These are phyloP conservation scores for Clitopilus hobsonii DNA, from an alignment of 768 basidiomycete genomes.

Conservation along the genomic window DNA sequence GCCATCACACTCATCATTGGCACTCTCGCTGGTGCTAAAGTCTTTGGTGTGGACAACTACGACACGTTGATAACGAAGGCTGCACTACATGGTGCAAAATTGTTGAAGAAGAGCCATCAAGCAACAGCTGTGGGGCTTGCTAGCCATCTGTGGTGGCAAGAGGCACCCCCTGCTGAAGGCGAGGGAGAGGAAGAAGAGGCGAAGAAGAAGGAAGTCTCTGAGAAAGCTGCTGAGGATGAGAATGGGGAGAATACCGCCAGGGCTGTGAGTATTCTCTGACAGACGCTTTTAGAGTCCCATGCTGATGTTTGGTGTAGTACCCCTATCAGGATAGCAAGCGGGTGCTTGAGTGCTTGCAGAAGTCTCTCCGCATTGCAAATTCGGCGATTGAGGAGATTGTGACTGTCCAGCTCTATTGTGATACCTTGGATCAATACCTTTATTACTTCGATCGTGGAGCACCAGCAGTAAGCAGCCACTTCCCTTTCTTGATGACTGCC, in stretches of 20 bases:
- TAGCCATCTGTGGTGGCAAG: conserved; percentile 99
- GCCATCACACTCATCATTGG: conserved; percentile 97
- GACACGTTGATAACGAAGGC: conserved; percentile 98
- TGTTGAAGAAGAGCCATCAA: conserved; percentile 98
- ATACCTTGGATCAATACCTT: conserved; percentile 92
- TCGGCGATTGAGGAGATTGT: conserved; percentile 96
- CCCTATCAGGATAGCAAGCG: conserved; percentile 95
- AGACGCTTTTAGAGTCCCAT: background rate
- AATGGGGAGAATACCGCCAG: conserved; percentile 37
- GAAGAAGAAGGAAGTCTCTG: conserved; percentile 27
- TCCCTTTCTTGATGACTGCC: background rate
- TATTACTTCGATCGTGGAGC: conserved; percentile 95
- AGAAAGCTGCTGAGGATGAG: conserved; percentile 39
- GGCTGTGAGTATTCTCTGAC: conserved; percentile 50
- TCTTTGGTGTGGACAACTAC: conserved; percentile 94
- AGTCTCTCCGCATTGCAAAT: conserved; percentile 92
- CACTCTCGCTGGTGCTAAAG: conserved; percentile 80
- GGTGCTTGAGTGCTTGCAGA: conserved; percentile 95
- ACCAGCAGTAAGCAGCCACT: conserved; percentile 56
- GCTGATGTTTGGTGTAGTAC: conserved; percentile 37
- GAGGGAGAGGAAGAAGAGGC: conserved; percentile 33
- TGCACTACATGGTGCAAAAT: conserved; percentile 92
- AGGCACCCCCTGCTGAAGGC: conserved; percentile 35
- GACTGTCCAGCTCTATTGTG: conserved; percentile 92
- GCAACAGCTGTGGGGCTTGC: conserved; percentile 91